phyloP scores from a whole-genome alignment of 2,329 filamentous ascomycete species.

The Tolypocladium amazonense region DNA sequence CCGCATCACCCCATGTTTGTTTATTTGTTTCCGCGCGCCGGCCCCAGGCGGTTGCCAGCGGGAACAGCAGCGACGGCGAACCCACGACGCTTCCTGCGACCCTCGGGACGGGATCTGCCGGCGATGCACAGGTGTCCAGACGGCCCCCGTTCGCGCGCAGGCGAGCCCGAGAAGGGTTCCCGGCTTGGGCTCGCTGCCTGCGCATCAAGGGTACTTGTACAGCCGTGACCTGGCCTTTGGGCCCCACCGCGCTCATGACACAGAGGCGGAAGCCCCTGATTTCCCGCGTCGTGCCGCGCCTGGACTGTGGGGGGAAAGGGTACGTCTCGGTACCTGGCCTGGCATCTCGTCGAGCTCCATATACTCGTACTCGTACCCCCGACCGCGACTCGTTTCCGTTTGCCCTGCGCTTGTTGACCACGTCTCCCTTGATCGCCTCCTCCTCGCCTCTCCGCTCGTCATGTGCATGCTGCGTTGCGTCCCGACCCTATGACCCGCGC shows the following conservation, averaged over 20 bases:
- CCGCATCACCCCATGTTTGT: neutral
- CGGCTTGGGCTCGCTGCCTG: neutral
- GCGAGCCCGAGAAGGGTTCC: neutral
- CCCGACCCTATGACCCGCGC: neutral
- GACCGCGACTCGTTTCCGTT: neutral
- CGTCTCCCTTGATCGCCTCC: neutral
- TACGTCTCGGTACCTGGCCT: slow-evolving; percentile 1
- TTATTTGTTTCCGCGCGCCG: neutral
- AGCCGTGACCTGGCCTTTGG: neutral
- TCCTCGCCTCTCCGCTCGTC: neutral
- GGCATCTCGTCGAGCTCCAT: neutral
- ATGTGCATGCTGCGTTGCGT: neutral
- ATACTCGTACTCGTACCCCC: neutral
- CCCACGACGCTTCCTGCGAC: neutral
- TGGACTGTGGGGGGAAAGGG: neutral
- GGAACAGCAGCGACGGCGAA: neutral
- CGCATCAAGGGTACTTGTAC: neutral
- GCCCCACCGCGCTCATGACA: slow-evolving; percentile 3
- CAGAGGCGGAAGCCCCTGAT: neutral
- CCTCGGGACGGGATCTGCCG: neutral
- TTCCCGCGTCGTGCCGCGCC: neutral
- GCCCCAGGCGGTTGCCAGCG: neutral
- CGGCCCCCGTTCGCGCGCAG: neutral
- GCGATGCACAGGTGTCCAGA: neutral
- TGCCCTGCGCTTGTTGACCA: neutral